A percentile compares a stretch with the other conserved stretches of the same genome.
Evolutionary conservation across 306 rosid species (phyloP).

Genomic region (Vigna reflexopilosa): DNA sequence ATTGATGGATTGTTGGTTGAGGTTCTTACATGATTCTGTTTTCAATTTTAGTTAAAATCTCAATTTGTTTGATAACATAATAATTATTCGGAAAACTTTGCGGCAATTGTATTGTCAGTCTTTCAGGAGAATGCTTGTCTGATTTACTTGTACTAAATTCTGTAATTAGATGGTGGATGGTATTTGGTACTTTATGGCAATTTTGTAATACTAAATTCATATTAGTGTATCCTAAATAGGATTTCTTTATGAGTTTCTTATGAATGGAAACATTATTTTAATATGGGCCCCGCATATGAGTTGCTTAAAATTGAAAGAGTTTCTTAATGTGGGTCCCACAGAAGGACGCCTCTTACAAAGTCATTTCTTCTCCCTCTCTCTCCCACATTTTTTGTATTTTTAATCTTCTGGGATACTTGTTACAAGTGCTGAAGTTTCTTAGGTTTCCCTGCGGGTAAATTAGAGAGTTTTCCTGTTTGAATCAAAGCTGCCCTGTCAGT

Average conservation of each 20-base stretch:
- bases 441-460: neutral
- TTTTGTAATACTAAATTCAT: no score
- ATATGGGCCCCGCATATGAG: no score
- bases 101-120: neutral
- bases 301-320: no score
- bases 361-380: neutral
- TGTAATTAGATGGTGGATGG: neutral
- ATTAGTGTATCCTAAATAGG: no score
- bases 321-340: no score
- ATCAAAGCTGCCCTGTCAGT: neutral
- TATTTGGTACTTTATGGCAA: neutral
- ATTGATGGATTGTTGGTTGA: neutral
- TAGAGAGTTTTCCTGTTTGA: neutral
- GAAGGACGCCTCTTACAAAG: neutral
- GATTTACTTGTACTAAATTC: neutral
- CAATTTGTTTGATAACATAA: neutral
- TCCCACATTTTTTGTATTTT: neutral
- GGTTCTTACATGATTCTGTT: constrained; percentile 11
- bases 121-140: constrained; percentile 6
- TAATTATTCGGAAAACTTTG: neutral
- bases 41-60: neutral
- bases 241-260: no score
- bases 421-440: constrained; percentile 10
- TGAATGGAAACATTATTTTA: no score
- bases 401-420: neutral